These are phyloP conservation scores for Ceratobasidium sp. DNA, from an alignment of 1,284 basidiomycete genomes.

Conservation along the genomic window DNA sequence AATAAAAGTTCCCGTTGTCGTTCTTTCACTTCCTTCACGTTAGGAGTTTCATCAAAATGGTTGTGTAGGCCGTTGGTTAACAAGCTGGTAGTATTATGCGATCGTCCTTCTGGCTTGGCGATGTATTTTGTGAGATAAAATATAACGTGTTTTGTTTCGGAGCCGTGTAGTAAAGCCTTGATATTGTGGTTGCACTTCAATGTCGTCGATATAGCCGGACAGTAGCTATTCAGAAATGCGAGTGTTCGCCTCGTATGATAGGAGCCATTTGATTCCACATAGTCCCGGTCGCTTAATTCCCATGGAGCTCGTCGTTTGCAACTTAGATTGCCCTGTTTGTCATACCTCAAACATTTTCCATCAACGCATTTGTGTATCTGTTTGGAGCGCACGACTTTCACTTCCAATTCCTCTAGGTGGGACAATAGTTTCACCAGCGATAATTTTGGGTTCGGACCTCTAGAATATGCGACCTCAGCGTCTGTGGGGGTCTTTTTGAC, in stretches of 20 bases:
- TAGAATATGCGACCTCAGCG: conserved; percentile 43
- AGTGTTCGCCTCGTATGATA: conserved; percentile 46
- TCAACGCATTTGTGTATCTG: conserved; percentile 51
- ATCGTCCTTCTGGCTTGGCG: conserved; percentile 50
- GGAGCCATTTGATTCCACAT: conserved; percentile 47
- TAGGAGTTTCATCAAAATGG: neutral
- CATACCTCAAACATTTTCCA: conserved; percentile 51
- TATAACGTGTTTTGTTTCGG: neutral
- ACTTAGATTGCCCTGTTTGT: conserved; percentile 49
- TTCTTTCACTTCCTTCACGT: neutral
- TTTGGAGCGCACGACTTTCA: neutral
- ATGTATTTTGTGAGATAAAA: conserved; percentile 52
- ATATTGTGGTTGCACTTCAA: conserved; percentile 58
- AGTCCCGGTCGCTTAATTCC: conserved; percentile 48
- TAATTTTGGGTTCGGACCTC: conserved; percentile 13
- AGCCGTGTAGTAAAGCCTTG: conserved; percentile 52
- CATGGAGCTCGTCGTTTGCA: conserved; percentile 61
- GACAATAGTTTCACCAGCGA: neutral
- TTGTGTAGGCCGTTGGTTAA: conserved; percentile 1
- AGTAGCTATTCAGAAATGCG: conserved; percentile 55
- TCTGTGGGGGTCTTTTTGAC: conserved; percentile 46
- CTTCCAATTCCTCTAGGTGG: conserved; percentile 1
- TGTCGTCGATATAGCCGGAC: conserved; percentile 52
- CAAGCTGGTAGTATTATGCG: conserved; percentile 52
- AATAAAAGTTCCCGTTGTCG: conserved; percentile 28